Conservation (phyloP, 768 basidiomycete species). For the Daedaleopsis sinensis region DNA sequence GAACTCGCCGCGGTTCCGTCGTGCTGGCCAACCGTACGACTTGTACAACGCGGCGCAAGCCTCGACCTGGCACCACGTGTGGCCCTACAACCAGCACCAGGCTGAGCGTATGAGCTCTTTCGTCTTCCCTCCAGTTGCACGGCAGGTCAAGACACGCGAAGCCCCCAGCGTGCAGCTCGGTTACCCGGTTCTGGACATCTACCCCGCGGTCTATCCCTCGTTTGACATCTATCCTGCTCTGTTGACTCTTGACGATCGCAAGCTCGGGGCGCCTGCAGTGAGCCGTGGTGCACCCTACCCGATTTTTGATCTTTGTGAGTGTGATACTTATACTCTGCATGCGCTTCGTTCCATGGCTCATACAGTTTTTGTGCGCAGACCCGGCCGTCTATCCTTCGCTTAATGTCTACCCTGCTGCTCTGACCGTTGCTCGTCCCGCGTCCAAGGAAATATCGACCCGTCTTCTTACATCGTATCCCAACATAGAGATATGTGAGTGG, state of each 20-base stretch:
- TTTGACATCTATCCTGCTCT: constrained; percentile 38
- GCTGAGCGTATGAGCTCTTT: constrained; percentile 4
- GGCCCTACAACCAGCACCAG: constrained; percentile 22
- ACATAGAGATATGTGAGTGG: constrained; percentile 29
- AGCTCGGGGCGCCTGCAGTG: constrained; percentile 13
- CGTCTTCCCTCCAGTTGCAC: constrained; percentile 8
- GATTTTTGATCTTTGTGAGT: constrained; percentile 33
- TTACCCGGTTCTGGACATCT: constrained; percentile 32
- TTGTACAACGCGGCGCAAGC: not conserved
- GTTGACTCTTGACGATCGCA: constrained; percentile 6
- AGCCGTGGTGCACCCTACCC: constrained; percentile 35
- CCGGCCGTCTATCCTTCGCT: constrained; percentile 40
- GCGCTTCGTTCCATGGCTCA: not conserved
- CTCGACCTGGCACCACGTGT: constrained; percentile 26
- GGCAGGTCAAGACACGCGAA: not conserved
- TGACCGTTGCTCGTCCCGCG: constrained; percentile 8
- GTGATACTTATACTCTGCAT: not conserved
- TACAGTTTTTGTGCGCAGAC: constrained; percentile 31
- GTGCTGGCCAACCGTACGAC: constrained; percentile 1
- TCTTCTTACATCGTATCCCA: constrained; percentile 26
- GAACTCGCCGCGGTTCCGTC: constrained; percentile 1
- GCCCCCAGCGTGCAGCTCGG: constrained; percentile 6
- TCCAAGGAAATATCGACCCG: constrained; percentile 4
- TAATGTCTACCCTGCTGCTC: constrained; percentile 31
- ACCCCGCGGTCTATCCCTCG: constrained; percentile 44